Percentiles rank a stretch among this genome's conserved stretches.
phyloP scores from a whole-genome alignment of 2,329 filamentous ascomycete genomes.

The Periglandula ipomoeae region DNA sequence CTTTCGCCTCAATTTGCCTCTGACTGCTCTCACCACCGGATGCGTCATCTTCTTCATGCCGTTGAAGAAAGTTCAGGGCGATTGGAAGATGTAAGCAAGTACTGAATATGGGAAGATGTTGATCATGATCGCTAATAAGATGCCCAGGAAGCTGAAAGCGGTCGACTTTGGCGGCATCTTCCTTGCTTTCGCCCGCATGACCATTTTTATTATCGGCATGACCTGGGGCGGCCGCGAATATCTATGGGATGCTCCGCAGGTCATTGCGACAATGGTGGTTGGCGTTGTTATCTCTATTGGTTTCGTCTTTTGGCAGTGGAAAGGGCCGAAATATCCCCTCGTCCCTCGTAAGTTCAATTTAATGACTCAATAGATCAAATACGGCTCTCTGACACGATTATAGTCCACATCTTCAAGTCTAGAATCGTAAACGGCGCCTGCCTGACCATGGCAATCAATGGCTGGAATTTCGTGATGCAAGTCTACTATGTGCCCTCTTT shows the following conservation, averaged over 20 bases:
- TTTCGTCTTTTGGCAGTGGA: conserved; percentile 45
- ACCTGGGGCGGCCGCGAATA: conserved; percentile 54
- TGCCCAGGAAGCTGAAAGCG: conserved; percentile 35
- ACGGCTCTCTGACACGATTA: not conserved
- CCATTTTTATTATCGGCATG: conserved; percentile 37
- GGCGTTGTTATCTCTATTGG: conserved; percentile 36
- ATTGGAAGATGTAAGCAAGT: conserved; percentile 34
- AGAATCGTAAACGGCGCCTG: conserved; percentile 45
- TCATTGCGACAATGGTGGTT: conserved; percentile 44
- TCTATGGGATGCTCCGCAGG: conserved; percentile 44
- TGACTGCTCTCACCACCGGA: conserved; percentile 36
- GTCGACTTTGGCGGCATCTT: conserved; percentile 41
- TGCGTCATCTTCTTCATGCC: conserved; percentile 48
- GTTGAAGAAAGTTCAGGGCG: conserved; percentile 40
- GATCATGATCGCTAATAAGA: not conserved
- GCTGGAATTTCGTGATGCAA: conserved; percentile 51
- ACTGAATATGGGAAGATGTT: not conserved
- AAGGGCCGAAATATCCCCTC: conserved; percentile 37
- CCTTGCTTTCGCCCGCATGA: conserved; percentile 35
- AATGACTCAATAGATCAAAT: not conserved
- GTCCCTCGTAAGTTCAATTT: conserved; percentile 28
- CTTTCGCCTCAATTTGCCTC: conserved; percentile 43
- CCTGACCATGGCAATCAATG: conserved; percentile 48
- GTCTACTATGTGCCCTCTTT: conserved; percentile 39
- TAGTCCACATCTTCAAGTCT: conserved; percentile 44